Evolutionary conservation across 352 stramenopile genomes (phyloP), one percentile per base, ranked within the genome.

Genomic region (Pythium oligandrum): DNA sequence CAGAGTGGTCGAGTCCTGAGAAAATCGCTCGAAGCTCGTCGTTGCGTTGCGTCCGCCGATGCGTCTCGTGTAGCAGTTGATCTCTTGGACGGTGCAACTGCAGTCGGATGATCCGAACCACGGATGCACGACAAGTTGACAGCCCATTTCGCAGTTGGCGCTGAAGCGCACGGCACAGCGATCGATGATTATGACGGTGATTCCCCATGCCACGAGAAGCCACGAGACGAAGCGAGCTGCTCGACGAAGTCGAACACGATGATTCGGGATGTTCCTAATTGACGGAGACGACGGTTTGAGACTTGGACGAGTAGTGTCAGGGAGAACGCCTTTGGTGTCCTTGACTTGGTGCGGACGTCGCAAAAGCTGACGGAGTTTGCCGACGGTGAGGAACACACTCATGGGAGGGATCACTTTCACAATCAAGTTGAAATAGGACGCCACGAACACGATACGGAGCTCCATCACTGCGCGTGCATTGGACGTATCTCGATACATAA

Each of bases 401-500:
- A 61, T 34, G 1, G 51, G 44, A 7, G 61, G 51, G 42, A 62
- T 58, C 8, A 64, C 17, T 31, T 64, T 69, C 7, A 51, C 31
- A n/a, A 65, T 12, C 10, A 64, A 10, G 37, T 65, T 57, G 9
- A 56, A 0, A 11, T 53, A 32, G 7, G 61, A 65, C 7, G 48
- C 53, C 6, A 54, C 51, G 6, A 61, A 48, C 12, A 69, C 45
- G 37, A 55, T 32, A 26, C 54, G 52, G 1, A 51, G 35, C 45
- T 69, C 61, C 57, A 64, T 61, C 9, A 65, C 26, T 7, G 51
- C 61, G 8, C 60, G 40, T 36, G 59, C 48, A 9, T 59, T 58
- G 53, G 53, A 69, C 44, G 53, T 62, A 31, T 70, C 57, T 3
- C 57, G 40, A 40, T 61, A 64, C 10, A 63, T 50, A 3, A 64